phyloP scores from a whole-genome alignment of 2,329 filamentous ascomycete species.

The Penicillium sp. region DNA sequence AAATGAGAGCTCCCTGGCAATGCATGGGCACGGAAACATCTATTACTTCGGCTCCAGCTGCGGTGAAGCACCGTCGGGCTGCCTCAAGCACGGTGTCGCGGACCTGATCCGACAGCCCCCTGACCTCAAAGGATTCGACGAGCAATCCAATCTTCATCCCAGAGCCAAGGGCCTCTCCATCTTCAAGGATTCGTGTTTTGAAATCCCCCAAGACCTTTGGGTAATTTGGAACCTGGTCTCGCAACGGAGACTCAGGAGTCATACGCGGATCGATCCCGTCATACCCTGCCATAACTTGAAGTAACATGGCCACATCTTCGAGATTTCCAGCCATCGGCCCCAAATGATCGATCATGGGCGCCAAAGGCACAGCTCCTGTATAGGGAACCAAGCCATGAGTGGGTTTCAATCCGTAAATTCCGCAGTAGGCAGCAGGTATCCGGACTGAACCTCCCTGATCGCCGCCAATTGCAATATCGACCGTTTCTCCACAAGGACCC shows the following conservation, averaged over 20 bases:
- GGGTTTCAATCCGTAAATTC: conserved; percentile 49
- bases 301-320: conserved; percentile 44
- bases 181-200: background rate
- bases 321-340: conserved; percentile 49
- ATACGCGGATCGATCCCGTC: conserved; percentile 51
- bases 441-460: conserved; percentile 44
- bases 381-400: conserved; percentile 53
- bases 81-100: conserved; percentile 36
- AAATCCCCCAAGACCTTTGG: conserved; percentile 23
- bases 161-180: conserved; percentile 30
- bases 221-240: conserved; percentile 34
- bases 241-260: conserved; percentile 41
- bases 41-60: conserved; percentile 46
- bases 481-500: conserved; percentile 25
- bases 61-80: conserved; percentile 38
- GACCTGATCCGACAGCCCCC: conserved; percentile 42
- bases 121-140: conserved; percentile 44
- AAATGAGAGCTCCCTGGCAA: conserved; percentile 44
- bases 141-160: conserved; percentile 50
- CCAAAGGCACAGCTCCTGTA: conserved; percentile 46
- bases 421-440: conserved; percentile 41
- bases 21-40: conserved; percentile 52
- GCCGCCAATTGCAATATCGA: conserved; percentile 40
- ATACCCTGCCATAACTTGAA: conserved; percentile 49
- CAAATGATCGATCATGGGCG: conserved; percentile 47